Evolutionary conservation across 106 monocot species (phyloP).

Genomic region (Cymbidium sinense): DNA sequence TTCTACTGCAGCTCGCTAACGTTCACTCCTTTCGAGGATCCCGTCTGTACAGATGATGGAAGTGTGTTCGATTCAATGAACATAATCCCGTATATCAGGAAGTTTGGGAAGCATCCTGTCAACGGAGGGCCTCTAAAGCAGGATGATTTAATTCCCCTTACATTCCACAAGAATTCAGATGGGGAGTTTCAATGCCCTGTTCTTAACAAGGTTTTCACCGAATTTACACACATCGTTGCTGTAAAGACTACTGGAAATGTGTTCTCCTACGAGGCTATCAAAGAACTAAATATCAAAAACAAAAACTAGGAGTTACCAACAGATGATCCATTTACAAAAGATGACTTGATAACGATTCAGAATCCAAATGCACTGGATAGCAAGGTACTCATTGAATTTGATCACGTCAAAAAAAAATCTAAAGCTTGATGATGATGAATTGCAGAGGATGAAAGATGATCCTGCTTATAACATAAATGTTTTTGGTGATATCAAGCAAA

Average conservation of each 20-base stretch:
- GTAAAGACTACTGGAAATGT: constrained; percentile 97
- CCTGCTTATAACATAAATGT: constrained; percentile 95
- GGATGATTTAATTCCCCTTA: constrained; percentile 26
- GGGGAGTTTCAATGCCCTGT: constrained; percentile 90
- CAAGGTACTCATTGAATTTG: constrained; percentile 86
- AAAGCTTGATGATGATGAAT: constrained; percentile 91
- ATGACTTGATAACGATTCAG: constrained; percentile 97
- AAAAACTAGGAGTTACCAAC: constrained; percentile 93
- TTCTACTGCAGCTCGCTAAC: constrained; percentile 99
- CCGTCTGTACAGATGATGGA: constrained; percentile 87
- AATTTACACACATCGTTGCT: constrained; percentile 94
- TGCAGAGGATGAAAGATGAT: constrained; percentile 78
- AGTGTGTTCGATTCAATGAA: constrained; percentile 85
- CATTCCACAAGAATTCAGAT: constrained; percentile 29
- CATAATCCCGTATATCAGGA: constrained; percentile 26
- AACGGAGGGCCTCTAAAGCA: constrained; percentile 15
- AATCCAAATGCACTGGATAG: constrained; percentile 92
- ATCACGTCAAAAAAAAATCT: constrained; percentile 89
- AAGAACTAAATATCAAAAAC: constrained; percentile 88
- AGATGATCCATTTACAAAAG: constrained; percentile 87
- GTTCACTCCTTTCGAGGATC: constrained; percentile 82
- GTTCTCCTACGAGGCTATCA: constrained; percentile 96
- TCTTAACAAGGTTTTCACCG: constrained; percentile 95
- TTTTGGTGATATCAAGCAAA: constrained; percentile 96
- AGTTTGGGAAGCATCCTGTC: constrained; percentile 24